Percentiles rank a stretch among this genome's conserved stretches.
These are phyloP conservation scores for Arachis monticola DNA, from an alignment of 331 rosid species.

Conservation along the genomic window DNA sequence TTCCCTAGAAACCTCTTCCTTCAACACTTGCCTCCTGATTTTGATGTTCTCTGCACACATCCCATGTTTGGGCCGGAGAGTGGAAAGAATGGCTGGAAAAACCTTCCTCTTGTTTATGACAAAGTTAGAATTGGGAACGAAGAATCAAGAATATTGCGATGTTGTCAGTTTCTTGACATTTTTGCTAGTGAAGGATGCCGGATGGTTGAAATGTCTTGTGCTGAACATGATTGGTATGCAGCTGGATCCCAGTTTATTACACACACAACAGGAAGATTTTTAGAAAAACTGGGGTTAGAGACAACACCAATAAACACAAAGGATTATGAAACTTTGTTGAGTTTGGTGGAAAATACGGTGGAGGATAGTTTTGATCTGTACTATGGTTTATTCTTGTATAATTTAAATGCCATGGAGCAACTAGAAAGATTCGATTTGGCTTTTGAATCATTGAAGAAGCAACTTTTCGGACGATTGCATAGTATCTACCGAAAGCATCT, in stretches of 20 bases:
- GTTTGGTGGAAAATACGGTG: constrained; percentile 75
- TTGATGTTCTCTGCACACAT: constrained; percentile 85
- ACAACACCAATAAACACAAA: constrained; percentile 77
- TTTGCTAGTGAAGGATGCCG: constrained; percentile 76
- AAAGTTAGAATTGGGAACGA: constrained; percentile 68
- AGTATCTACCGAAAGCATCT: constrained; percentile 59
- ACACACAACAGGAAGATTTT: constrained; percentile 78
- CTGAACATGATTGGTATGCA: constrained; percentile 81
- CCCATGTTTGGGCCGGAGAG: constrained; percentile 98
- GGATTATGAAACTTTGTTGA: constrained; percentile 80
- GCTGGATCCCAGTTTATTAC: constrained; percentile 93
- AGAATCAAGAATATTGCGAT: constrained; percentile 62
- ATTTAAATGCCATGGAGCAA: constrained; percentile 81
- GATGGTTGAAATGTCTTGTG: constrained; percentile 93
- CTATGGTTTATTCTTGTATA: constrained; percentile 86
- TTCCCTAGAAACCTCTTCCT: constrained; percentile 77
- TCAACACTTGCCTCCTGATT: constrained; percentile 59
- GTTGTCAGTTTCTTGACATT: constrained; percentile 69
- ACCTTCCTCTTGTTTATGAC: constrained; percentile 75
- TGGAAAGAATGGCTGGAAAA: constrained; percentile 82
- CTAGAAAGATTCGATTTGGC: constrained; percentile 68
- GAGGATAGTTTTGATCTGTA: constrained; percentile 89
- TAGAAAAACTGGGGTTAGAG: constrained; percentile 68
- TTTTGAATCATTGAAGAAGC: constrained; percentile 71
- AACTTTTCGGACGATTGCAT: constrained; percentile 73